Evolutionary conservation across 257 asterid species (phyloP), one percentile per base, ranked within the genome.

Genomic region (Striga asiatica): DNA sequence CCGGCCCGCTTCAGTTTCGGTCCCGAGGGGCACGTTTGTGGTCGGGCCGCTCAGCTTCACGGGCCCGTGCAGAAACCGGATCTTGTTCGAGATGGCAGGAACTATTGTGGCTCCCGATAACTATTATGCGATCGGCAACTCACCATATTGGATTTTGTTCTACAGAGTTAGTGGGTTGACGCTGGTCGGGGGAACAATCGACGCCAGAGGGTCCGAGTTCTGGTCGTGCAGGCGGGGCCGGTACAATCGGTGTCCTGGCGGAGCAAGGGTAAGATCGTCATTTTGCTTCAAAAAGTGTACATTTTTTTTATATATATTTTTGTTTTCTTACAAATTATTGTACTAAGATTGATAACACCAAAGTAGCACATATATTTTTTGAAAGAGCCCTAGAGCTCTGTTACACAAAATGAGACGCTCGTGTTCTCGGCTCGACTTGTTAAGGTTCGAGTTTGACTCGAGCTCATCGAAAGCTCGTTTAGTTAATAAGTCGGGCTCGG

Each of bases 1-100:
- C 41, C 49, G 43, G 0, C 84, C 93, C 22, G 73, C 83, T 3
- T 46, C 70, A 0, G 81, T 88, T 1, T 74, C 80, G 18, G 85
- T 84, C 24, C 93, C 95, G 0, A 50, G 71, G 0, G 93, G 93
- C 50, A 68, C 62, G 0, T 84, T 54, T 70, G 22, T 80, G 78
- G 28, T 88, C 2, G 63, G 65, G 56, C 0, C 73, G 0, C 54
- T 80, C 0, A 46, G 71, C 8, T 84, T 88, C 23, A 60, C 50
- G 1, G 95, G 97, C 0, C 97, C 97, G 5, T 84, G 95, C 43
- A 58, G 66, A 56, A 79, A 50, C 57, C 62, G 77, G 34, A 80
- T 84, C 13, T 29, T 39, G 21, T 84, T 88, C 59, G 47, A 64
- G 17, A 78, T 76, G 0, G 71, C 60, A 12, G 95, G 95, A 56